phyloP scores from a whole-genome alignment of 768 basidiomycete genomes.

The Galerina sulciceps region DNA sequence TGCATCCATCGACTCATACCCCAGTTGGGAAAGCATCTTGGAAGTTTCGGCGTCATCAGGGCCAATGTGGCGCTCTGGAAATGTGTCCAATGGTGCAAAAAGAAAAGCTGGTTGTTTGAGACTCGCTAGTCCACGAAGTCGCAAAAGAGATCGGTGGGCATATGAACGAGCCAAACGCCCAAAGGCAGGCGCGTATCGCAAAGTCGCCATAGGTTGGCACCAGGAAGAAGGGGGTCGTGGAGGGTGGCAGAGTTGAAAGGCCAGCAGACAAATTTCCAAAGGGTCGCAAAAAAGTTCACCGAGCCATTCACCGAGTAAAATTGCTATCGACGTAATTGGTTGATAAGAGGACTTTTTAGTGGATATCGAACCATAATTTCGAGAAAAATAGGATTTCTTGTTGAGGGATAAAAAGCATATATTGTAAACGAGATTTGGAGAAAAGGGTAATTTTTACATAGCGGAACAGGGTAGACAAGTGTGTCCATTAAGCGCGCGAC shows the following conservation, averaged over 20 bases:
- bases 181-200: slow-evolving; percentile 32
- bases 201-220: slow-evolving; percentile 33
- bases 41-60: slow-evolving; percentile 82
- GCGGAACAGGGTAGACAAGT: slow-evolving; percentile 18
- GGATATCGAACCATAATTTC: slow-evolving; percentile 5
- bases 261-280: slow-evolving; percentile 23
- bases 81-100: slow-evolving; percentile 88
- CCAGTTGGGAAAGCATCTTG: slow-evolving; percentile 82
- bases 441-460: slow-evolving; percentile 15
- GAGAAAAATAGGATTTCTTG: slow-evolving; percentile 9
- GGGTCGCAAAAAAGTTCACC: slow-evolving; percentile 42
- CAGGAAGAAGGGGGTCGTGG: slow-evolving; percentile 20
- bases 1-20: slow-evolving; percentile 86
- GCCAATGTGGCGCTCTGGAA: slow-evolving; percentile 90
- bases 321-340: slow-evolving; percentile 32
- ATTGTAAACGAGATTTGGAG: slow-evolving; percentile 12
- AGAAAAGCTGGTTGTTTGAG: slow-evolving; percentile 63
- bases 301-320: slow-evolving; percentile 64
- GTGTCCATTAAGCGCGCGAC: slow-evolving; percentile 18
- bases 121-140: slow-evolving; percentile 56
- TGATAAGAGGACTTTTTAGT: slow-evolving; percentile 27
- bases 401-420: slow-evolving; percentile 1
- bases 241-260: slow-evolving; percentile 20
- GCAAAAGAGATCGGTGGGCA: slow-evolving; percentile 24
- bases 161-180: slow-evolving; percentile 24